Evolutionary conservation across 176 grass and related monocot genomes (phyloP).

Genomic region (Oryza meyeriana): DNA sequence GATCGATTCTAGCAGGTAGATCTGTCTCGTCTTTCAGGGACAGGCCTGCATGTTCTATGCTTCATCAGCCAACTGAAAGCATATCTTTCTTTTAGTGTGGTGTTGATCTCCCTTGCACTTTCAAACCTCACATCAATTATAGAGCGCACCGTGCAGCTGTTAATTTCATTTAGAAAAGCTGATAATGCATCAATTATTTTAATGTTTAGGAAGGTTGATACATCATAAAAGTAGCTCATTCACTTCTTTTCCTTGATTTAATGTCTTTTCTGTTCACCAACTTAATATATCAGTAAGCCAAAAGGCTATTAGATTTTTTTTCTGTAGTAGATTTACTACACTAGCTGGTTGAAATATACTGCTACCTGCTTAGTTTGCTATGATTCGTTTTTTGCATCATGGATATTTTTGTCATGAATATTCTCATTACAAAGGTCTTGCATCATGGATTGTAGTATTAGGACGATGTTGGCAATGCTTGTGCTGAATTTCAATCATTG

Average conservation of each 20-base stretch:
- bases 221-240: too few relatives aligned
- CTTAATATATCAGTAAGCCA: too few relatives aligned
- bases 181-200: background rate
- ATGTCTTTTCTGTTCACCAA: too few relatives aligned
- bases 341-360: too few relatives aligned
- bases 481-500: conserved; percentile 20
- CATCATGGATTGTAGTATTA: background rate
- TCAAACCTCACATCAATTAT: background rate
- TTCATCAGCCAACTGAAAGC: background rate
- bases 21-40: conserved; percentile 27
- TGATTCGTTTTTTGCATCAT: too few relatives aligned
- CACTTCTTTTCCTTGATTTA: too few relatives aligned
- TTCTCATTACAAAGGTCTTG: background rate
- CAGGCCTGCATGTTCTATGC: background rate
- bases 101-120: background rate
- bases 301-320: too few relatives aligned
- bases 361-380: too few relatives aligned
- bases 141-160: background rate
- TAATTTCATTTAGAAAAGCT: background rate
- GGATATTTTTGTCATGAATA: background rate
- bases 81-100: background rate
- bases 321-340: too few relatives aligned
- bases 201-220: too few relatives aligned
- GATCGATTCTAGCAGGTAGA: background rate
- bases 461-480: background rate